Conservation (phyloP, 2,329 filamentous ascomycete genomes). For the Fonsecaea multimorphosa region DNA sequence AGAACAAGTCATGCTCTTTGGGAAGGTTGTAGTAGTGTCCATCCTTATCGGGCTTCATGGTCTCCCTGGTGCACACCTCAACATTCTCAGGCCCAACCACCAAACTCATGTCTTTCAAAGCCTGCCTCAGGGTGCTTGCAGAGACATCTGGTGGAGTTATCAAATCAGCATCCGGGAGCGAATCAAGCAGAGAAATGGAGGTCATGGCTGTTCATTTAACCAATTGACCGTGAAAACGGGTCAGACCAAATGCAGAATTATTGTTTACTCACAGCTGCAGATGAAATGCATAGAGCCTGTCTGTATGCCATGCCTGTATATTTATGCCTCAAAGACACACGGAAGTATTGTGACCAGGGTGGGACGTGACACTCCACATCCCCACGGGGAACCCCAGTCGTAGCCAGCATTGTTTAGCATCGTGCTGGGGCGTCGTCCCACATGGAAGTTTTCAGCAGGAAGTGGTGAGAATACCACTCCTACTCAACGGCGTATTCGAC, state of each 20-base stretch:
- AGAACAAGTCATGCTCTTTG: constrained; percentile 22
- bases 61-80: constrained; percentile 5
- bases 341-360: neutral
- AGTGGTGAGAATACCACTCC: neutral
- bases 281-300: neutral
- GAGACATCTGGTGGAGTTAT: constrained; percentile 18
- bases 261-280: neutral
- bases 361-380: neutral
- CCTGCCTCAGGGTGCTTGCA: neutral
- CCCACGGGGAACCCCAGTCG: neutral
- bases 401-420: neutral
- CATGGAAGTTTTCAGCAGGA: neutral
- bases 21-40: constrained; percentile 20
- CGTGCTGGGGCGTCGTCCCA: neutral
- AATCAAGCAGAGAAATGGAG: constrained; percentile 7
- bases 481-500: no score
- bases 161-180: neutral
- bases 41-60: constrained; percentile 18
- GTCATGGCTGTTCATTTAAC: neutral
- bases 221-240: neutral
- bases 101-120: neutral
- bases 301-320: neutral
- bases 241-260: neutral
- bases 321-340: neutral
- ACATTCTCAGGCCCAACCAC: constrained; percentile 19